phyloP scores from a whole-genome alignment of 805 yeast species.

The Clavispora santaluciae region DNA sequence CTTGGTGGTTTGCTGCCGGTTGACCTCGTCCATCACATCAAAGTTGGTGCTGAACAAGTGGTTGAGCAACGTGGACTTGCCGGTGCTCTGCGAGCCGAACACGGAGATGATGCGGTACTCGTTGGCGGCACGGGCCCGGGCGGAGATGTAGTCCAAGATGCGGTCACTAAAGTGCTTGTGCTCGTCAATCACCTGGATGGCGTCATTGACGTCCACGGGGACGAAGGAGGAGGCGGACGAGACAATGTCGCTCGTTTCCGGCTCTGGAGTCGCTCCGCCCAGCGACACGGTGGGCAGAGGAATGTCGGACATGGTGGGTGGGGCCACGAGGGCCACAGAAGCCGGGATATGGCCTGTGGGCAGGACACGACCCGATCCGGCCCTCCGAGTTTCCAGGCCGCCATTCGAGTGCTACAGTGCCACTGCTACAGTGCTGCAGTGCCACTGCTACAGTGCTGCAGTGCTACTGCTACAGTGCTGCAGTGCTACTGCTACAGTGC shows the following conservation, averaged over 20 bases:
- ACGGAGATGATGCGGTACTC: slow-evolving; percentile 90
- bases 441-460: too few species aligned
- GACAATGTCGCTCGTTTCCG: slow-evolving; percentile 7
- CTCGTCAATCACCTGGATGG: slow-evolving; percentile 63
- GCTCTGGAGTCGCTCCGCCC: slow-evolving; percentile 1
- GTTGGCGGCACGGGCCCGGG: slow-evolving; percentile 22
- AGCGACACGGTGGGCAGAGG: neutral
- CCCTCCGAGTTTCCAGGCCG: too few species aligned
- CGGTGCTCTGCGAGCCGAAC: slow-evolving; percentile 96
- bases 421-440: too few species aligned
- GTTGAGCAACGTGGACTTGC: slow-evolving; percentile 89
- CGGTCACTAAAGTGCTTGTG: slow-evolving; percentile 46
- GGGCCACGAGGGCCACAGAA: neutral
- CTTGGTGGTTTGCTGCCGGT: slow-evolving; percentile 76
- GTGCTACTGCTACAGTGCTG: too few species aligned
- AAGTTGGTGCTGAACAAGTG: slow-evolving; percentile 73
- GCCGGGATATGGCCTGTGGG: neutral
- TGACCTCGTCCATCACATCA: slow-evolving; percentile 87
- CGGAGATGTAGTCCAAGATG: slow-evolving; percentile 13
- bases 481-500: too few species aligned
- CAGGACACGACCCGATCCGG: slow-evolving; percentile 1
- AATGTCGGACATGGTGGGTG: neutral
- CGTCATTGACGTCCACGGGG: slow-evolving; percentile 36
- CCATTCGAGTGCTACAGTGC: too few species aligned
- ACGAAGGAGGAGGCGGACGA: slow-evolving; percentile 37